Evolutionary conservation across 768 basidiomycete species (phyloP).

Genomic region (Tylopilus sp.): DNA sequence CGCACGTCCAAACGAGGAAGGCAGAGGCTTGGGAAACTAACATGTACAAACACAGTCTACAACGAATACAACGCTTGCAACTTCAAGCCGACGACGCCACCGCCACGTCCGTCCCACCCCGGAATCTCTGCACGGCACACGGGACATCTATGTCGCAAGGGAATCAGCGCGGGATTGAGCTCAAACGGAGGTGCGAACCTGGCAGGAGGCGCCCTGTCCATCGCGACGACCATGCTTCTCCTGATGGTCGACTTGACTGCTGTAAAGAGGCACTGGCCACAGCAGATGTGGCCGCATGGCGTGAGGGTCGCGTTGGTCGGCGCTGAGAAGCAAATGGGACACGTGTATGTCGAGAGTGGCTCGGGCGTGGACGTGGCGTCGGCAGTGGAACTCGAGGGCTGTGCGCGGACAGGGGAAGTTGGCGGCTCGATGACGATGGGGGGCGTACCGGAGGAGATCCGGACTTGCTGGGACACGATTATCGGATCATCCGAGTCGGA

Average conservation of each 20-base stretch:
- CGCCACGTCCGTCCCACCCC: slow-evolving; percentile 69
- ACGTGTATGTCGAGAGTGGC: slow-evolving; percentile 60
- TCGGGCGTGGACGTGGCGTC: slow-evolving; percentile 5
- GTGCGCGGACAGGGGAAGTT: neutral
- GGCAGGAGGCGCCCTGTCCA: slow-evolving; percentile 34
- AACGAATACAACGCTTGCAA: slow-evolving; percentile 32
- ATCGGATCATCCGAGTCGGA: neutral
- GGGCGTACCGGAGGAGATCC: neutral
- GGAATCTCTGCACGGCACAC: slow-evolving; percentile 65
- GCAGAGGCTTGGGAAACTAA: slow-evolving; percentile 17
- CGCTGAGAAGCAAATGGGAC: slow-evolving; percentile 77
- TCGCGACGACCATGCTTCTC: slow-evolving; percentile 37
- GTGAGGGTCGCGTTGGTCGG: slow-evolving; percentile 75
- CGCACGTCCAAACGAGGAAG: no score
- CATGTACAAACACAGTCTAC: slow-evolving; percentile 19
- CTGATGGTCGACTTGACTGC: slow-evolving; percentile 63
- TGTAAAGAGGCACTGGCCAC: slow-evolving; percentile 71
- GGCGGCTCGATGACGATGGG: neutral
- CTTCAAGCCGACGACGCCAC: slow-evolving; percentile 63
- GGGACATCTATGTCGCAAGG: slow-evolving; percentile 46
- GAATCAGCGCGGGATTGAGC: neutral
- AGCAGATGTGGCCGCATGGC: slow-evolving; percentile 78
- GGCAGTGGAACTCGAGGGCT: no score
- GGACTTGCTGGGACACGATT: no score
- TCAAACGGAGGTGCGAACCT: slow-evolving; percentile 31